phyloP scores from a whole-genome alignment of 2,329 filamentous ascomycete species.

The Teratosphaeria viscida region DNA sequence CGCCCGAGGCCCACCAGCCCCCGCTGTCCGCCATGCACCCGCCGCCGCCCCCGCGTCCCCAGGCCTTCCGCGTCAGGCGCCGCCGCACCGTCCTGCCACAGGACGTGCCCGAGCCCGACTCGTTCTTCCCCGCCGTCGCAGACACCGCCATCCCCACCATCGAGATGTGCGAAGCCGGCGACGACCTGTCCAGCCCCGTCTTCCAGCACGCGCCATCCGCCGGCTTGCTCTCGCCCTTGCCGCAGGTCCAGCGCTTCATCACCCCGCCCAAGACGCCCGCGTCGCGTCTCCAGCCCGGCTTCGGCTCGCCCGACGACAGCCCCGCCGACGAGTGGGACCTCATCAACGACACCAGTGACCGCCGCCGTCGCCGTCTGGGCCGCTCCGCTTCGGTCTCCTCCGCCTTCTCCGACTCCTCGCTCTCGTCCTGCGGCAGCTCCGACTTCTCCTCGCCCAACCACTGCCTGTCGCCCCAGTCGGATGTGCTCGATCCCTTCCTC shows the following conservation, averaged over 20 bases:
- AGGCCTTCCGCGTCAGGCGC: constrained; percentile 39
- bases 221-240: constrained; percentile 34
- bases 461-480: constrained; percentile 51
- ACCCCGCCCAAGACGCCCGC: constrained; percentile 42
- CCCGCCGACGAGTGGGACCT: constrained; percentile 22
- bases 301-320: constrained; percentile 15
- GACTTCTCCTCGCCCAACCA: constrained; percentile 29
- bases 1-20: constrained; percentile 27
- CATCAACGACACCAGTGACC: constrained; percentile 16
- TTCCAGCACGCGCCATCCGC: constrained; percentile 19
- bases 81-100: constrained; percentile 27
- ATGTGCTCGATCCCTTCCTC: constrained; percentile 45
- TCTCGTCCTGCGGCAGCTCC: constrained; percentile 49
- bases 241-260: constrained; percentile 26
- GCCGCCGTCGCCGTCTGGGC: constrained; percentile 23
- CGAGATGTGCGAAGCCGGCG: constrained; percentile 33
- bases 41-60: constrained; percentile 36
- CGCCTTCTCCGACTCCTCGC: constrained; percentile 51
- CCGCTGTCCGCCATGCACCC: constrained; percentile 22
- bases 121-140: constrained; percentile 4
- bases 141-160: constrained; percentile 38
- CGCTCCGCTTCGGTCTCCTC: constrained; percentile 50
- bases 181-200: constrained; percentile 19
- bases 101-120: neutral
- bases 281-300: constrained; percentile 18